Conservation (phyloP, 2,329 filamentous ascomycete genomes). For the Claviceps sp. region DNA sequence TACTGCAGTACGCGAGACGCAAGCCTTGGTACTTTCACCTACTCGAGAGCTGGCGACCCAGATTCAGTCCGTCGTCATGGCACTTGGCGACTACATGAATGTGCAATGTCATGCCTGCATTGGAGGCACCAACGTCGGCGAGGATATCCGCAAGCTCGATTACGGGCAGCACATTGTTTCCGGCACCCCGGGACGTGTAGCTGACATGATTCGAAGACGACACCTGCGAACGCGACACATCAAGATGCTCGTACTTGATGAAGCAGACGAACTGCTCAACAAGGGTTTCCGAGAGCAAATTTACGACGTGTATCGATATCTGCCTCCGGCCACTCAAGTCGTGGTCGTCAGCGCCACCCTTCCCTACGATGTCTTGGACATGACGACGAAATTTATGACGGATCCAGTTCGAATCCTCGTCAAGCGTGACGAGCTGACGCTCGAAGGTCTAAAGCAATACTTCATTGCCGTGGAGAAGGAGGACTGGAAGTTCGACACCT, state of each 20-base stretch:
- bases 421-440: conserved; percentile 95
- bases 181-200: conserved; percentile 88
- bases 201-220: conserved; percentile 48
- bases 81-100: conserved; percentile 99
- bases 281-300: conserved; percentile 97
- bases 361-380: conserved; percentile 94
- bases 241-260: conserved; percentile 50
- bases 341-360: conserved; percentile 94
- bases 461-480: conserved; percentile 99
- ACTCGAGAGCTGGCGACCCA: conserved; percentile 95
- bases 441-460: conserved; percentile 97
- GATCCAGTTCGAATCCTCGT: conserved; percentile 92
- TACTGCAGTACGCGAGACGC: conserved; percentile 80
- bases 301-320: conserved; percentile 95
- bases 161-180: conserved; percentile 97
- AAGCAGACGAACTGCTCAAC: conserved; percentile 59
- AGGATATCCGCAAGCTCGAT: conserved; percentile 94
- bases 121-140: conserved; percentile 92
- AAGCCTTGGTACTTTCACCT: conserved; percentile 89
- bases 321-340: conserved; percentile 94
- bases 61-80: conserved; percentile 97
- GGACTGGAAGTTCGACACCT: conserved; percentile 98
- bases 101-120: conserved; percentile 98
- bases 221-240: conserved; percentile 46
- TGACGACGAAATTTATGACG: conserved; percentile 99